Base-by-base conservation (phyloP, 768 basidiomycete genomes). In the Russula earlei region DNA sequence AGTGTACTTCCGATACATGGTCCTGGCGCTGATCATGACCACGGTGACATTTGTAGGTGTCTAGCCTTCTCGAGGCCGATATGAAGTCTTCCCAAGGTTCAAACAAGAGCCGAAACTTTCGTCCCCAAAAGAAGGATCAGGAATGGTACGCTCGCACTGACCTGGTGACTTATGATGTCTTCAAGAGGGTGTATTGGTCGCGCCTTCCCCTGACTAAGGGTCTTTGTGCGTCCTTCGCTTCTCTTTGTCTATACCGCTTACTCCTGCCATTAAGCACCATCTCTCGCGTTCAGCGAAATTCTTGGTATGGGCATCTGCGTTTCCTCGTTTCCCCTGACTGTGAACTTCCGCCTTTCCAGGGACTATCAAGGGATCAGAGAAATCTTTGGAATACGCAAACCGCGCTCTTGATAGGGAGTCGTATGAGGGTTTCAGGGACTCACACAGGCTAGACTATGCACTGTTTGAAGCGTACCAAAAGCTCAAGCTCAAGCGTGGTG, bases 341-440 rank as follows among this genome's bases (percentile, higher is more conserved):
- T 41, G 7, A 46, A 34, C 5, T 9, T 44, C 4, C n/a, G 10
- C 12, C 1, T 49, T 8, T 9, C 40, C 38, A 68, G 84, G 84
- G 31, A 77, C 83, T 6, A 81, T 88, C 58, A 77, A 80, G 62
- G 85, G 86, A n/a, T 84, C 85, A 0, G 83, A 86, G 64, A 68
- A 69, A 45, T 70, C 83, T 0, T 53, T 80, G 8, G 52, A 52
- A 1, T 36, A 29, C 19, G 27, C 40, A n/a, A 54, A 50, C 17
- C 52, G 36, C 19, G 40, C 41, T 29, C 59, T 62, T 14, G 60
- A 56, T 34, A 50, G 37, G n/a, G 55, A 43, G 5, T 15, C 49
- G 0, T 56, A 56, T 36, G 43, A 45, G 33, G 47, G 27, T 27
- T 49, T 47, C 11, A 46, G 43, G 5, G 33, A 46, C 4, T 11